Conservation (phyloP, 2,329 filamentous ascomycete genomes). For the Ascochyta pisi region DNA sequence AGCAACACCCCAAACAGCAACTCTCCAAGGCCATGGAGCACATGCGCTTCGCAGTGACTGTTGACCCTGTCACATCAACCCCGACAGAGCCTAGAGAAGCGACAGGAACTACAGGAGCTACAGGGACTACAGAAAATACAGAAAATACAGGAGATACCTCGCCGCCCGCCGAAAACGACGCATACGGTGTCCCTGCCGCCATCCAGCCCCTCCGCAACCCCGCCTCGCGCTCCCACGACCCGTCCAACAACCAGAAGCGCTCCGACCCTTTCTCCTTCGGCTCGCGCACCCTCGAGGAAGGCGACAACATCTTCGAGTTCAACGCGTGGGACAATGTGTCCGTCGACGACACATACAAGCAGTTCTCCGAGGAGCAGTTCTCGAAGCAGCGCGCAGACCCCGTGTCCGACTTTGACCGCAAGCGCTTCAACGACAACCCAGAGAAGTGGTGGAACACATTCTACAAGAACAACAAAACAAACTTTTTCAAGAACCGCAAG, state of each 20-base stretch:
- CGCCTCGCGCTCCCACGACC: conserved; percentile 71
- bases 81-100: too few relatives aligned
- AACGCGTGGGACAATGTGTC: conserved; percentile 99
- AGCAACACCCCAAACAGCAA: conserved; percentile 51
- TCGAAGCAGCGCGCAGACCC: conserved; percentile 83
- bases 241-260: conserved; percentile 79
- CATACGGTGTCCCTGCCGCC: conserved; percentile 59
- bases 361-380: conserved; percentile 85
- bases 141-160: not conserved
- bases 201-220: conserved; percentile 55
- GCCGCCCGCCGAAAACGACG: conserved; percentile 45
- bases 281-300: conserved; percentile 80
- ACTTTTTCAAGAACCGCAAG: conserved; percentile 99
- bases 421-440: conserved; percentile 86
- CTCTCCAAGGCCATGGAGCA: conserved; percentile 61
- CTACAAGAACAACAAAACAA: conserved; percentile 95
- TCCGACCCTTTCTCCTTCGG: conserved; percentile 96
- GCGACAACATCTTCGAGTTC: conserved; percentile 93
- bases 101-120: too few relatives aligned
- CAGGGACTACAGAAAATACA: not conserved
- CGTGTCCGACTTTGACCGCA: conserved; percentile 91
- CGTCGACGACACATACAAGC: conserved; percentile 85
- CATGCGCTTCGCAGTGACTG: conserved; percentile 58
- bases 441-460: conserved; percentile 98
- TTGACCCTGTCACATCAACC: conserved; percentile 40